Conservation (phyloP, 2,329 filamentous ascomycete species). For the Beauveria australis region DNA sequence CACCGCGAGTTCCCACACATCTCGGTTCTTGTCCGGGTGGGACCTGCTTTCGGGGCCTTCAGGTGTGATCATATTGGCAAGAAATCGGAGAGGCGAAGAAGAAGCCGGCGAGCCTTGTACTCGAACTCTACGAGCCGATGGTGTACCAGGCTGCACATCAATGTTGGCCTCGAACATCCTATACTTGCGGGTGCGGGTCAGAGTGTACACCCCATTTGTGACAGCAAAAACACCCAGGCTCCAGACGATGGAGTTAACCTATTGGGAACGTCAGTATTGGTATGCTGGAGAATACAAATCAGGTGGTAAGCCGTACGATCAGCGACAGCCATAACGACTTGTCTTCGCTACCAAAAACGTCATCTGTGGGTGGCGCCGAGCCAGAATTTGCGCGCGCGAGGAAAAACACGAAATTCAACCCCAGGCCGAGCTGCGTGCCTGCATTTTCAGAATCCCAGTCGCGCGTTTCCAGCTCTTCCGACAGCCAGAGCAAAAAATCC, state of each 20-base stretch:
- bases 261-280: slow-evolving; percentile 10
- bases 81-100: slow-evolving; percentile 68
- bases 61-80: slow-evolving; percentile 59
- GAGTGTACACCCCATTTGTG: slow-evolving; percentile 72
- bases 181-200: slow-evolving; percentile 76
- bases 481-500: slow-evolving; percentile 85
- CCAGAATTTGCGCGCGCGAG: slow-evolving; percentile 73
- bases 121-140: slow-evolving; percentile 79
- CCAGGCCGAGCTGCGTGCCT: slow-evolving; percentile 66
- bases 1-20: slow-evolving; percentile 90
- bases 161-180: slow-evolving; percentile 83
- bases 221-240: slow-evolving; percentile 57
- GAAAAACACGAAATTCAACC: slow-evolving; percentile 71
- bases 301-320: slow-evolving; percentile 33
- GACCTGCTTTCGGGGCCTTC: slow-evolving; percentile 73
- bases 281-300: background rate
- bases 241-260: slow-evolving; percentile 67
- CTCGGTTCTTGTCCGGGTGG: slow-evolving; percentile 70
- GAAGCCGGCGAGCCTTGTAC: slow-evolving; percentile 76
- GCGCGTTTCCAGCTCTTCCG: slow-evolving; percentile 83
- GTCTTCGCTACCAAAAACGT: slow-evolving; percentile 72
- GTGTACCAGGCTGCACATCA: slow-evolving; percentile 66
- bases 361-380: slow-evolving; percentile 50
- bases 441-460: slow-evolving; percentile 82
- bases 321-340: slow-evolving; percentile 57